These are phyloP conservation scores for Aspergillus melleus DNA, from an alignment of 2,329 filamentous ascomycete species.

Conservation along the genomic window DNA sequence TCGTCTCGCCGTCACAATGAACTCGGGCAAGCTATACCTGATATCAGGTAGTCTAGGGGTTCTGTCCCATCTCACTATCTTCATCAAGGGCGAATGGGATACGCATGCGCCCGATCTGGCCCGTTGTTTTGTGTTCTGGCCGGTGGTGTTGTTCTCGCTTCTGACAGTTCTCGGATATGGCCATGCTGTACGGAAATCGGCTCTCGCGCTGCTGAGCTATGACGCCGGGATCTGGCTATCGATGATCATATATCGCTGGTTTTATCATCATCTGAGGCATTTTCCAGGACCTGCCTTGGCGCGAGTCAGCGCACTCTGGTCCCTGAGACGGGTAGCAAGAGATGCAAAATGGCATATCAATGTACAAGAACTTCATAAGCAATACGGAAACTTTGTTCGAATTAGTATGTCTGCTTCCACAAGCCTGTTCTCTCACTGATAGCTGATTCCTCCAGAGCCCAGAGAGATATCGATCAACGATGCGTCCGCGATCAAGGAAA, in stretches of 20 bases:
- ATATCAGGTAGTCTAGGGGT: neutral
- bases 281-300: slow-evolving; percentile 5
- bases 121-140: neutral
- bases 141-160: neutral
- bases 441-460: slow-evolving; percentile 2
- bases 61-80: neutral
- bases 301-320: slow-evolving; percentile 4
- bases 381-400: slow-evolving; percentile 9
- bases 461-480: slow-evolving; percentile 11
- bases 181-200: neutral
- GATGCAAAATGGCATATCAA: slow-evolving; percentile 8
- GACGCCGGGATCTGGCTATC: neutral
- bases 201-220: neutral
- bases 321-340: neutral
- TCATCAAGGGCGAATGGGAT: neutral
- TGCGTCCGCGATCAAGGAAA: slow-evolving; percentile 5
- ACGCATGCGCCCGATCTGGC: neutral
- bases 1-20: neutral
- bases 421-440: neutral
- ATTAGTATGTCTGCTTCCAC: slow-evolving; percentile 6
- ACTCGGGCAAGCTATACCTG: neutral
- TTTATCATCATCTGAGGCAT: slow-evolving; percentile 2
- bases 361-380: slow-evolving; percentile 6
- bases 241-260: slow-evolving; percentile 9
- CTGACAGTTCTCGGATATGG: neutral